Conservation (phyloP, 495 filamentous ascomycete genomes). For the Massariosphaeria phaeospora region DNA sequence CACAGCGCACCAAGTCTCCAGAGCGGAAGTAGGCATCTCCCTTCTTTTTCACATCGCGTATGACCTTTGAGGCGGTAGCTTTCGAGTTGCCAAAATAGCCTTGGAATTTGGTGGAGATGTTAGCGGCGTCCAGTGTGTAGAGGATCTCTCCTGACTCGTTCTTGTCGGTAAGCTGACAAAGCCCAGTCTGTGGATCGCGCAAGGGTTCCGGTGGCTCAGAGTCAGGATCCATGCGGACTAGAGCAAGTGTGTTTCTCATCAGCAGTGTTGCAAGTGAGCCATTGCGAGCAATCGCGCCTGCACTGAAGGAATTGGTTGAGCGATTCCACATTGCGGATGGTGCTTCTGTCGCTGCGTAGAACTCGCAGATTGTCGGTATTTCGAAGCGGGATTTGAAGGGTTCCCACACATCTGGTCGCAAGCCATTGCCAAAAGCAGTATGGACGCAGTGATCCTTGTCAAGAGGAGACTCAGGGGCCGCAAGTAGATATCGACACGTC, state of each 20-base stretch:
- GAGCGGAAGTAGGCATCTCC: slow-evolving; percentile 85
- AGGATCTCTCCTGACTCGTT: slow-evolving; percentile 79
- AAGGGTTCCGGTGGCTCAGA: slow-evolving; percentile 63
- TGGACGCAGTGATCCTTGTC: slow-evolving; percentile 75
- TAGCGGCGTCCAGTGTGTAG: slow-evolving; percentile 60
- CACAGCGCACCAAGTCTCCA: slow-evolving; percentile 73
- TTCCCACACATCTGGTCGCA: slow-evolving; percentile 90
- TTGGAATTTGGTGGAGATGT: slow-evolving; percentile 67
- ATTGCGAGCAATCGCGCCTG: slow-evolving; percentile 77
- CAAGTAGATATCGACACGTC: slow-evolving; percentile 83
- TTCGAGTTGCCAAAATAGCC: slow-evolving; percentile 78
- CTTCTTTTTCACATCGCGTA: slow-evolving; percentile 70
- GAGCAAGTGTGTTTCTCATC: slow-evolving; percentile 46
- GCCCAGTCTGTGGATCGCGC: slow-evolving; percentile 66
- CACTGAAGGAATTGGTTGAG: slow-evolving; percentile 65
- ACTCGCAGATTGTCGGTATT: slow-evolving; percentile 75
- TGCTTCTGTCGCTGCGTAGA: slow-evolving; percentile 88
- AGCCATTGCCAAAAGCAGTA: slow-evolving; percentile 84
- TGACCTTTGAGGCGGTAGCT: slow-evolving; percentile 72
- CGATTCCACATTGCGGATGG: slow-evolving; percentile 67
- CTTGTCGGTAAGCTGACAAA: slow-evolving; percentile 56
- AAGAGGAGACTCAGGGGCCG: slow-evolving; percentile 62
- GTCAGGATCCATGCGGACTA: slow-evolving; percentile 62
- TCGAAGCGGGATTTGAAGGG: slow-evolving; percentile 82
- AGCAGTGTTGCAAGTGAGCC: slow-evolving; percentile 58